These are phyloP conservation scores for Rubia tinctorum DNA, from an alignment of 305 asterid species.

Conservation along the genomic window DNA sequence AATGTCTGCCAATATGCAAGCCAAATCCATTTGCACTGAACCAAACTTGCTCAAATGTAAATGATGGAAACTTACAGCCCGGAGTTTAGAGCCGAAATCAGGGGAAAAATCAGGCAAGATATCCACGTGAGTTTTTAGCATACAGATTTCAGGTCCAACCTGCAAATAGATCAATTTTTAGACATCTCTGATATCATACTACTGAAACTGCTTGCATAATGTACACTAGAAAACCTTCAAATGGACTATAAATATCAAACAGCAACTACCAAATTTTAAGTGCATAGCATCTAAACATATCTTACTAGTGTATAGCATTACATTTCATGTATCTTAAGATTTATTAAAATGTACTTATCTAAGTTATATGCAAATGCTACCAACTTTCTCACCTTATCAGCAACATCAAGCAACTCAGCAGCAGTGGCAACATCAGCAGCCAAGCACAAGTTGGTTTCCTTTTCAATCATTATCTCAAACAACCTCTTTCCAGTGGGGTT, in stretches of 20 bases:
- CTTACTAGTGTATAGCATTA: too few relatives aligned
- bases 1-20: neutral
- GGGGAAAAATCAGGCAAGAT: constrained; percentile 93
- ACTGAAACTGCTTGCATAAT: neutral
- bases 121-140: constrained; percentile 96
- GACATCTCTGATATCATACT: neutral
- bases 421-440: constrained; percentile 98
- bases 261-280: neutral
- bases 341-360: neutral
- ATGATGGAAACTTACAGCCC: constrained; percentile 50
- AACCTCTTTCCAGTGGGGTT: constrained; percentile 88
- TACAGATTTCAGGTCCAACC: constrained; percentile 98
- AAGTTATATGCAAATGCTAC: neutral
- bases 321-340: neutral
- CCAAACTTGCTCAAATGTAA: neutral
- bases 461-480: constrained; percentile 85
- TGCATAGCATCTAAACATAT: neutral
- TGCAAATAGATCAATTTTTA: constrained; percentile 27
- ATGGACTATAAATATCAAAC: neutral
- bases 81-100: constrained; percentile 87
- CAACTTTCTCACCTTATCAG: constrained; percentile 57
- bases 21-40: neutral
- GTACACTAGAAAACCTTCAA: neutral
- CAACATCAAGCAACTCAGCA: constrained; percentile 83
- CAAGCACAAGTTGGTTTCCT: constrained; percentile 84